Percentiles rank a stretch among this genome's conserved stretches.
Conservation (phyloP, 352 stramenopile species). For the Paralagenidium karlingii region DNA sequence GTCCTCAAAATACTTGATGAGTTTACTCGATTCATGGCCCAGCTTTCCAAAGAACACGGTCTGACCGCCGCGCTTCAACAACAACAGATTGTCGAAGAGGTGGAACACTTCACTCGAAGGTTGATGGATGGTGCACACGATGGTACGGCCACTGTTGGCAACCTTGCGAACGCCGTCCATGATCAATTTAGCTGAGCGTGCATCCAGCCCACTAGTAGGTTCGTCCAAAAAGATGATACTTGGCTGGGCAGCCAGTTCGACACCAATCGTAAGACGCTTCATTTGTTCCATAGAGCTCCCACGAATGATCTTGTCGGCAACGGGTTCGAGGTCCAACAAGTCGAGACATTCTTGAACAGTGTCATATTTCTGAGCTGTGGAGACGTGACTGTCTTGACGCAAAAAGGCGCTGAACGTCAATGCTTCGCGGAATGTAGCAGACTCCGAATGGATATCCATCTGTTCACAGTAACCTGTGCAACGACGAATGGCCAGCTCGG, state of each 20-base stretch:
- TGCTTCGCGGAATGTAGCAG: constrained; percentile 79
- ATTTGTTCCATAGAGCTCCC: constrained; percentile 40
- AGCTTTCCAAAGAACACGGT: constrained; percentile 50
- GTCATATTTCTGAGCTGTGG: constrained; percentile 19
- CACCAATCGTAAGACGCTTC: constrained; percentile 67
- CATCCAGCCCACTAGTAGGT: constrained; percentile 81
- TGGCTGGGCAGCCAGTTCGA: constrained; percentile 83
- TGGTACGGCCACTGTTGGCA: constrained; percentile 46
- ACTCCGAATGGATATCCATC: constrained; percentile 85
- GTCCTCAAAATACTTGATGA: constrained; percentile 43
- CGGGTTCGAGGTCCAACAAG: constrained; percentile 27
- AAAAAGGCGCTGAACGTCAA: constrained; percentile 85
- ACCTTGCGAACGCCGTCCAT: constrained; percentile 85
- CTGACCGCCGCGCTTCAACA: constrained; percentile 47
- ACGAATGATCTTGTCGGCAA: constrained; percentile 42
- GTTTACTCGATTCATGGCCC: constrained; percentile 17
- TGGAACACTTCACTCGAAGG: constrained; percentile 80
- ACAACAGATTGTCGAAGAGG: constrained; percentile 77
- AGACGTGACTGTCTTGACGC: constrained; percentile 22
- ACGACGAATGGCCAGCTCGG: constrained; percentile 28
- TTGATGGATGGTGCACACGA: constrained; percentile 91
- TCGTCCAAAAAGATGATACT: constrained; percentile 85
- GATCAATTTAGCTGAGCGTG: constrained; percentile 71
- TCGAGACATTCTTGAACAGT: constrained; percentile 44
- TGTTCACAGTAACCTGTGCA: constrained; percentile 61